Evolutionary conservation across 2,329 filamentous ascomycete genomes (phyloP), one percentile per base, ranked within the genome.

Genomic region (Cadophora gregata): DNA sequence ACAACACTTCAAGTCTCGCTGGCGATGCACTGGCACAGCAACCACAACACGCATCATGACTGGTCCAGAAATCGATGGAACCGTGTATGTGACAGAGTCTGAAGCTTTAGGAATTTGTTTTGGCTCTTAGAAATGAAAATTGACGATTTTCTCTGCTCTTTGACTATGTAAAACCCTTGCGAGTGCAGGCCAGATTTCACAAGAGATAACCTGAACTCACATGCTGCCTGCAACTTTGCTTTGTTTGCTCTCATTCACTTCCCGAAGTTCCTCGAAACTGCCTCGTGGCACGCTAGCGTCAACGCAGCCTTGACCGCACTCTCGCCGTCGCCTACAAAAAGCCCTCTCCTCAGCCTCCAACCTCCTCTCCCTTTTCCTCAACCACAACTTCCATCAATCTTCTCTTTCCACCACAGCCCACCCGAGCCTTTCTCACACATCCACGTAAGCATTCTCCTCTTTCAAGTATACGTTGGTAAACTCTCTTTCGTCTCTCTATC

Each of bases 221-320:
- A 36, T 62, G 42, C 29, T 25, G 16, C 36, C 29, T 29, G 29
- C 47, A 27, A 14, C n/a, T 62, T 4, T 42, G 2, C 33, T 62
- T 55, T 38, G 45, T 19, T 33, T 53, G 53, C 53, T 42, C 33
- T 24, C 38, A 36, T 62, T 55, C 47, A 53, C 60, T 60, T n/a
- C 56, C 51, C 48, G 55, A 21, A 27, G 33, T 31, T 45, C 33
- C 61, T 66, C 33, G 31, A 36, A 16, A 16, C 33, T 55, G 58
- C 56, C 67, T 45, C 36, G 42, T 51, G 45, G 14, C 21, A 27
- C 42, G 55, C 63, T 64, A 66, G 63, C 59, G 58, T 59, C 60
- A 62, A 59, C 42, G 27, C 4, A 33, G 29, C 55, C 27, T 38
- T 50, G 19, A 25, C 55, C 62, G 21, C 36, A 50, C 24, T 48